Evolutionary conservation across 257 asterid genomes (phyloP), one percentile per base, ranked within the genome.

Genomic region (Lithospermum erythrorhizon): DNA sequence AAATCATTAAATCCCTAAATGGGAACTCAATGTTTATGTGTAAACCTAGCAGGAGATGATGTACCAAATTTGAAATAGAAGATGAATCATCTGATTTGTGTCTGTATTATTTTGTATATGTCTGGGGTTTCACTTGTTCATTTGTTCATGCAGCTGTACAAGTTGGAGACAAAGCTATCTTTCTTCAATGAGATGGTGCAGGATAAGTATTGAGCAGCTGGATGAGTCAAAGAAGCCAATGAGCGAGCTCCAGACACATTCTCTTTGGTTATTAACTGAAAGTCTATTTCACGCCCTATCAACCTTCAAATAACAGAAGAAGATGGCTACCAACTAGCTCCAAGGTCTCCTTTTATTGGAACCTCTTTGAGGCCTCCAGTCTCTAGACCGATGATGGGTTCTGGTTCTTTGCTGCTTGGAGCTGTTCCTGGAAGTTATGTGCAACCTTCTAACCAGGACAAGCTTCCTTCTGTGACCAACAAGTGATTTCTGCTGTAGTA

Each of bases 241-340:
- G 99, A 93, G 80, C 82, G 97, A 56, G 88, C 94, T n/a, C 15
- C 96, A 89, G 68, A 93, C 89, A 61, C n/a, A n/a, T n/a, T n/a
- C n/a, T n/a, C n/a, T n/a, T n/a, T n/a, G n/a, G n/a, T n/a, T n/a
- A n/a, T n/a, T n/a, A n/a, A n/a, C n/a, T n/a, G n/a, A n/a, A n/a
- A n/a, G n/a, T n/a, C n/a, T n/a, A n/a, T n/a, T 41, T 64, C 80
- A 68, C 89, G 94, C 52, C 85, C 91, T 20, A 64, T 65, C 95
- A 81, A 58, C 48, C 58, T 11, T 57, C 75, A 57, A 75, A 75
- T 70, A 84, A 78, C 76, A 82, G 86, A n/a, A 72, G 84, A 81
- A 49, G 78, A 69, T 61, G 75, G 61, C 72, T 63, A 72, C 91
- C 9, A 83, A 67, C 66, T 67, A 27, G 83, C 77, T 19, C 68